Evolutionary conservation across 768 basidiomycete species (phyloP), one percentile per base, ranked within the genome.

Genomic region (Leccinellum luteum): DNA sequence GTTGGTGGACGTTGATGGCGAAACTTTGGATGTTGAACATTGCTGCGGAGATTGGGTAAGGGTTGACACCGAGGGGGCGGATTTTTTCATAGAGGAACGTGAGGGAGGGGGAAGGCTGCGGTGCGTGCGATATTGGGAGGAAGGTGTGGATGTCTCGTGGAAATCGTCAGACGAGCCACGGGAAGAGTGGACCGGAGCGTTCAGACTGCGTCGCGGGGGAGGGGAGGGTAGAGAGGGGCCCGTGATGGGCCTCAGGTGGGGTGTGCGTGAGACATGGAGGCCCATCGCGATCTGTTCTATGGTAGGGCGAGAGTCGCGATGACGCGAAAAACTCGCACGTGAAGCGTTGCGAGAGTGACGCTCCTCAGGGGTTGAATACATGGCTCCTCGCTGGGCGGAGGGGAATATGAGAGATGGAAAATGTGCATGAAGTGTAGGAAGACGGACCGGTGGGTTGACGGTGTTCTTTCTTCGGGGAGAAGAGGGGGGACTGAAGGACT

Each of bases 271-370:
- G 30, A 87, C 74, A 69, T 90, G 89, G 23, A 90, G 78, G 19
- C 89, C 89, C 87, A 90, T 90, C 14, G 86, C 85, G 59, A 90
- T 90, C 72, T 90, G 88, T 64, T 87, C 84, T 41, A 89, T 79
- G 48, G 84, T 86, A 1, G 88, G 88, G 15, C 81, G 83, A 28
- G 79, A 69, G 59, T 79, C 76, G 49, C 67, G 68, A 58, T 74
- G 65, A 58, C 74, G 79, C 51, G 77, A 66, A 57, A 65, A 72
- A 45, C 76, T 57, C 52, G 73, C 69, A 60, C 71, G 76, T 57
- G 78, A 69, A 28, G 65, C 62, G 4, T 64, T 58, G 58, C 65
- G 50, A 23, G 70, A 48, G 57, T 64, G 64, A 56, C 74, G 69
- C 61, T 79, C 78, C 47, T 75, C 78, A 41, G 74, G 72, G 50